Percentiles rank a stretch among this genome's conserved stretches.
phyloP scores from a whole-genome alignment of 164 flowering plant genomes.

The Tetrastigma voinierianum region DNA sequence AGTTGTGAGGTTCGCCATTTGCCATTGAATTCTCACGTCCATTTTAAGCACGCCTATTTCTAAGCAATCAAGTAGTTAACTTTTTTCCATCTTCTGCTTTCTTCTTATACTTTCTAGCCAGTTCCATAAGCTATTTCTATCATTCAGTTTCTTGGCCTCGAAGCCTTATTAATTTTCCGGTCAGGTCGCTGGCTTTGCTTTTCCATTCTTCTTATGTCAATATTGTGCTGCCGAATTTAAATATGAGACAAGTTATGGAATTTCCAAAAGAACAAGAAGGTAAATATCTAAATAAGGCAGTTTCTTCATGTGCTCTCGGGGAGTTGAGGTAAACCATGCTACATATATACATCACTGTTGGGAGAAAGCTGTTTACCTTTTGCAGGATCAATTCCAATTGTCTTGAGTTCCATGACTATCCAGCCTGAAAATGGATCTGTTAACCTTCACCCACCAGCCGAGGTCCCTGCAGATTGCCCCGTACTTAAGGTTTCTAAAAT shows the following conservation, averaged over 20 bases:
- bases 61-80: conserved; percentile 53
- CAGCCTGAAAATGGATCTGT: conserved; percentile 16
- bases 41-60: neutral
- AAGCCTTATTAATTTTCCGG: neutral
- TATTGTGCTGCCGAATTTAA: too few relatives aligned
- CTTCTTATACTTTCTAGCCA: conserved; percentile 50
- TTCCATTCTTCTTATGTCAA: too few relatives aligned
- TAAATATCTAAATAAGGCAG: too few relatives aligned
- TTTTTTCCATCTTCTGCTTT: neutral
- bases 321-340: too few relatives aligned
- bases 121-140: conserved; percentile 31
- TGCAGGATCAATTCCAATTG: conserved; percentile 18
- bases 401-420: conserved; percentile 25
- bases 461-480: conserved; percentile 4
- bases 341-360: too few relatives aligned
- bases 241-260: too few relatives aligned
- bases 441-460: neutral
- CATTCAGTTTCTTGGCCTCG: conserved; percentile 29
- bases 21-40: too few relatives aligned
- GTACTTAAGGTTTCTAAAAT: conserved; percentile 17
- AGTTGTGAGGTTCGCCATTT: too few relatives aligned
- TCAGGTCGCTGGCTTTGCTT: neutral
- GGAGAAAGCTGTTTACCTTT: too few relatives aligned
- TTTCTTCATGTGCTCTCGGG: too few relatives aligned
- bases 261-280: too few relatives aligned